Percentiles rank a stretch among this genome's conserved stretches.
Evolutionary conservation across 768 basidiomycete genomes (phyloP).

Genomic region (Leccinum subtestaceum): DNA sequence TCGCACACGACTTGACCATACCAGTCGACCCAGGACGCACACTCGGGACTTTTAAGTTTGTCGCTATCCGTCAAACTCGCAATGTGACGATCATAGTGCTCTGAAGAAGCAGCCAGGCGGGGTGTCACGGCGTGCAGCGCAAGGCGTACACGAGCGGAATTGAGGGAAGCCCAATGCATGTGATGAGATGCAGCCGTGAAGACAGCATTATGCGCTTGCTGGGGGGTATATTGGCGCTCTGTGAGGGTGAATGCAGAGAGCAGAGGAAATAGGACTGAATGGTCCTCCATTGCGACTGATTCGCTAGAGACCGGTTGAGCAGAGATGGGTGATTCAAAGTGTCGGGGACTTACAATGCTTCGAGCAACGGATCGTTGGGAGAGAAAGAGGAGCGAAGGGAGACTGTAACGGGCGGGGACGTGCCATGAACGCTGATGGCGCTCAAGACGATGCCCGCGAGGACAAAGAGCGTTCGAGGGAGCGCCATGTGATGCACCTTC

Average conservation of each 20-base stretch:
- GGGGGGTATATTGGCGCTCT: conserved; percentile 35
- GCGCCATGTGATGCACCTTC: conserved; percentile 1
- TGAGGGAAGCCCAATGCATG: conserved; percentile 46
- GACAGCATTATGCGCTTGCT: conserved; percentile 44
- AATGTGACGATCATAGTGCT: conserved; percentile 54
- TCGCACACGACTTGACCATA: conserved; percentile 74
- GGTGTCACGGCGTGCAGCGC: conserved; percentile 78
- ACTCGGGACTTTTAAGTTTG: conserved; percentile 32
- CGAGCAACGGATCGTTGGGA: conserved; percentile 27
- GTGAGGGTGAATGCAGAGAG: conserved; percentile 59
- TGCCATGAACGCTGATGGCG: conserved; percentile 17
- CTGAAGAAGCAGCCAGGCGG: conserved; percentile 80
- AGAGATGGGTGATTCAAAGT: neutral
- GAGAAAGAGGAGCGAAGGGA: conserved; percentile 30
- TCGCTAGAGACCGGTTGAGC: conserved; percentile 54
- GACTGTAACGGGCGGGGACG: conserved; percentile 31
- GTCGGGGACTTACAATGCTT: conserved; percentile 27
- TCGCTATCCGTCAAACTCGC: conserved; percentile 24
- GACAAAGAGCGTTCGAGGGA: conserved; percentile 14
- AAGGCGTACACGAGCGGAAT: conserved; percentile 67
- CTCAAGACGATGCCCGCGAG: conserved; percentile 17
- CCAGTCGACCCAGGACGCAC: conserved; percentile 83
- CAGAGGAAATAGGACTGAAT: conserved; percentile 71
- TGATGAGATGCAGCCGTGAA: conserved; percentile 42
- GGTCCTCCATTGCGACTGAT: conserved; percentile 70